Base-by-base conservation (phyloP, 2,329 filamentous ascomycete species). In the Fusarium brevicatenulatum region DNA sequence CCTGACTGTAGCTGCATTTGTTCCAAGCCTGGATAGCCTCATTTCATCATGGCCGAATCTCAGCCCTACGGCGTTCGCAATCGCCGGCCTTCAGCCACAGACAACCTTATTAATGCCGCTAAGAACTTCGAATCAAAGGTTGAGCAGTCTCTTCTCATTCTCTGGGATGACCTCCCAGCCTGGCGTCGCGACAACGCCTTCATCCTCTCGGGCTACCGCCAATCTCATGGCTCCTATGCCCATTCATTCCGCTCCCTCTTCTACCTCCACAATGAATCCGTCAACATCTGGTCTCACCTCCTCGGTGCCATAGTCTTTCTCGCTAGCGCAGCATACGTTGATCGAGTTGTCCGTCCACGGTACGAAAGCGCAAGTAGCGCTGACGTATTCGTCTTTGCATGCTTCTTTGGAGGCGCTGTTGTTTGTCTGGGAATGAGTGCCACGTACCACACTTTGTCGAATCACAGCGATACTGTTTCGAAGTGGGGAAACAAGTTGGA, bases 401-500 rank as follows among this genome's bases (percentile, higher is more conserved):
- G 91, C 82, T 97, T 96, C 86, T 95, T 97, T 77, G 84, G 85
- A 30, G 94, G 94, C 49, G 93, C 92, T 4, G 87, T 91, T 34
- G 78, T 90, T 39, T 95, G 93, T 77, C 84, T 96, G 58, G 91
- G 92, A 28, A 93, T 95, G 91, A 95, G 92, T 75, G 92, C 94
- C 9, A 93, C 92, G 6, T 99, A 91, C 80, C 96, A 99, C 80
- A 89, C 93, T 4, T 88, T 98, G 53, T 90, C 88, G 28, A 97
- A 98, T 74, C 96, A 99, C 81, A 96, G 93, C 23, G 89, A 90
- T 42, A 82, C 83, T 4, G 93, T 98, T 19, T 91, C 92, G 5
- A 91, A 89, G 70, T 93, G 94, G 85, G 95, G 95, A 16, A 98
- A 98, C 81, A 94, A 97, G 81, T 85, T 98, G 63, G 96, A 99